Base-by-base conservation (phyloP, 2,329 filamentous ascomycete species). In the Cryphonectria japonica region DNA sequence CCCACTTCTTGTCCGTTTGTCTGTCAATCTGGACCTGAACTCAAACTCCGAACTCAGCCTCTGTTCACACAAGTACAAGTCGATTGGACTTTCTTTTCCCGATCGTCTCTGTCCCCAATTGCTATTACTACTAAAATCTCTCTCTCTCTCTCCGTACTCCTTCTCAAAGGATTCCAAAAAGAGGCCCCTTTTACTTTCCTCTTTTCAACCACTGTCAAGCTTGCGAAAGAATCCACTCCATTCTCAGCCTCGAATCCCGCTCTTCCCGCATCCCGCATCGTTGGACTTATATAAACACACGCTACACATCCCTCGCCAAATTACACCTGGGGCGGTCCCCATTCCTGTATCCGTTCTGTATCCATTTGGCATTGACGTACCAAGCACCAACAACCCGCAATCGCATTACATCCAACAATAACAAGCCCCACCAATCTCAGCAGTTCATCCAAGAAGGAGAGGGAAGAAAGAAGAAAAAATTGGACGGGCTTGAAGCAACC, bases 261-360 rank as follows among this genome's bases (percentile, higher is more conserved):
- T 50, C 46, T 50, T 50, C 16, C 59, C 4, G 59, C 59, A 39
- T 34, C 59, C 59, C 34, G 32, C 59, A 37, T 37, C 54, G 13
- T 61, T 14, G 59, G 19, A 9, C 34, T n/a, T 22, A 2, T 59
- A 29, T 19, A 59, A 32, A 59, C 54, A 16, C 14, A 61, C 34
- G 34, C 32, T 22, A 14, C 32, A 61, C 59, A 61, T n/a, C 59
- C 34, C 59, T 61, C 59, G 59, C 59, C 34, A 61, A 39, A 61
- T 61, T 61, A 61, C 16, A 39, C 59, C 19, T 39, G 32, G 59
- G 59, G 16, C 59, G 59, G 39, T 61, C 59, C 39, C 34, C 59
- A 61, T 39, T n/a, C 19, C 59, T 14, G 54, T 19, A 39, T 32
- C 32, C 59, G 39, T 37, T 34, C 59, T 14, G 54, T 19, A 39